phyloP scores from a whole-genome alignment of 768 basidiomycete species.

The Pholiota molesta region DNA sequence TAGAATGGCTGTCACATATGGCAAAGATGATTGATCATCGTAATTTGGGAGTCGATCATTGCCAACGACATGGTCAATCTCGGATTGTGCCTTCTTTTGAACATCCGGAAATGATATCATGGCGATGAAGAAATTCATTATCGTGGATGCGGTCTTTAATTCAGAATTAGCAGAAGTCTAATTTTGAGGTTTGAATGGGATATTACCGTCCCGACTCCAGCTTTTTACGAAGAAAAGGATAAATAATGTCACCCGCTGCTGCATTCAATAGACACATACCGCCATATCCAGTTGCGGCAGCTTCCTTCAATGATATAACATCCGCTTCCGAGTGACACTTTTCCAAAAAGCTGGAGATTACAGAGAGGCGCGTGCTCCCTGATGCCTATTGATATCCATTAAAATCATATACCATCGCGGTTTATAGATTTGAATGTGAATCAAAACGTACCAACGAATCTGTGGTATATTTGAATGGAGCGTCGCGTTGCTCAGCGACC shows the following conservation, averaged over 20 bases:
- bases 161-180: neutral
- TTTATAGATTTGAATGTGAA: neutral
- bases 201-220: neutral
- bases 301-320: neutral
- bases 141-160: slow-evolving; percentile 15
- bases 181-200: too few species aligned
- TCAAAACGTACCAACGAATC: neutral
- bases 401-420: neutral
- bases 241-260: neutral
- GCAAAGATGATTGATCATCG: slow-evolving; percentile 28
- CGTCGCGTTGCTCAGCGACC: slow-evolving; percentile 12
- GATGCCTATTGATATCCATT: neutral
- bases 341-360: neutral
- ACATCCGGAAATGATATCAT: slow-evolving; percentile 32
- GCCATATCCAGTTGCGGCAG: neutral
- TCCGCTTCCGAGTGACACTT: neutral
- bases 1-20: slow-evolving; percentile 28
- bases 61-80: slow-evolving; percentile 37
- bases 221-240: neutral
- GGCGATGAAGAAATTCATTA: slow-evolving; percentile 29
- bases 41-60: slow-evolving; percentile 30
- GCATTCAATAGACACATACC: neutral
- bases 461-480: slow-evolving; percentile 13
- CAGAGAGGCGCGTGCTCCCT: neutral
- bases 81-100: slow-evolving; percentile 35